Evolutionary conservation across 441 rosid species (phyloP).

Genomic region (Macaranga tanarius): DNA sequence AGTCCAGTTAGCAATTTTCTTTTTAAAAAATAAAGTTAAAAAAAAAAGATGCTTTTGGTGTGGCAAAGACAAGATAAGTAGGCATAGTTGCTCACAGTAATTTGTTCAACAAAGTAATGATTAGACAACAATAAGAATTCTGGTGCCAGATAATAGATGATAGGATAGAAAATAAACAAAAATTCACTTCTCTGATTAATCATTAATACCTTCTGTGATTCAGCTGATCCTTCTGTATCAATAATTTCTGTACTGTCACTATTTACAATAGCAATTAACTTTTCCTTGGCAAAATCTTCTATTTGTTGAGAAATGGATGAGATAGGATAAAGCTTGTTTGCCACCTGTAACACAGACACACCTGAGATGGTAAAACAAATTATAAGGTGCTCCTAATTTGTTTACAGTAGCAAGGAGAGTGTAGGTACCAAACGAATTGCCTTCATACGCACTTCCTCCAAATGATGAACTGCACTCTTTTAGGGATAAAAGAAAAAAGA

Average conservation of each 20-base stretch:
- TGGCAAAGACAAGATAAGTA: not conserved
- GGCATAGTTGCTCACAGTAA: not conserved
- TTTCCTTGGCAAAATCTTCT: slow-evolving; percentile 85
- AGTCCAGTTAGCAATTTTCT: not conserved
- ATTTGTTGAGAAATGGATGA: slow-evolving; percentile 72
- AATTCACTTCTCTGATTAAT: slow-evolving; percentile 10
- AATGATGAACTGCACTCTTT: slow-evolving; percentile 93
- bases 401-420: slow-evolving; percentile 27
- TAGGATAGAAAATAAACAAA: not conserved
- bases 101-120: not conserved
- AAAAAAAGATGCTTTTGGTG: not conserved
- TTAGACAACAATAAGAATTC: not conserved
- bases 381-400: slow-evolving; percentile 21
- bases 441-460: slow-evolving; percentile 99
- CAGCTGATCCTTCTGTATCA: slow-evolving; percentile 52
- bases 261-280: slow-evolving; percentile 54
- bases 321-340: slow-evolving; percentile 91
- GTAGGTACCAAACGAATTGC: slow-evolving; percentile 89
- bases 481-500: slow-evolving; percentile 25
- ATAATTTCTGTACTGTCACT: slow-evolving; percentile 40
- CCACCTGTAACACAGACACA: slow-evolving; percentile 64
- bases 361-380: slow-evolving; percentile 23
- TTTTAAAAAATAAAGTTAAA: not conserved
- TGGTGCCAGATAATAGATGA: not conserved
- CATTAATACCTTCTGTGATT: slow-evolving; percentile 56